Conservation (phyloP, 768 basidiomycete genomes). For the Podaxis sp. region DNA sequence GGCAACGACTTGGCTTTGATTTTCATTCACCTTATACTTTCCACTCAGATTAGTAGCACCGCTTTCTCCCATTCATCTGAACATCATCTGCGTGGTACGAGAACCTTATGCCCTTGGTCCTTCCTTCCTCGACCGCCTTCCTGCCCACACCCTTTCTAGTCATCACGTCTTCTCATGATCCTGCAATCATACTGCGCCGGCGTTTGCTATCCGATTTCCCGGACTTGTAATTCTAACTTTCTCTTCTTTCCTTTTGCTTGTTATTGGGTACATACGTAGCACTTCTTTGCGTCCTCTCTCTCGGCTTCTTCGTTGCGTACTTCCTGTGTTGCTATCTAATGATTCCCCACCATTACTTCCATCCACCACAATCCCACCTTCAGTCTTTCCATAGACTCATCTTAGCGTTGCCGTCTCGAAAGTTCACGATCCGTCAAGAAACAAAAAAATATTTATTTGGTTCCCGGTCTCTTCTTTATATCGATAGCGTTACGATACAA, state of each 20-base stretch:
- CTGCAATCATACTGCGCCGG: slow-evolving; percentile 21
- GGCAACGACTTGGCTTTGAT: slow-evolving; percentile 1
- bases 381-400: slow-evolving; percentile 14
- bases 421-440: slow-evolving; percentile 5
- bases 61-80: not conserved
- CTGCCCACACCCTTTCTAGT: not conserved
- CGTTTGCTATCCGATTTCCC: slow-evolving; percentile 19
- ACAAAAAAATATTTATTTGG: slow-evolving; percentile 3
- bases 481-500: slow-evolving; percentile 8
- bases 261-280: slow-evolving; percentile 34
- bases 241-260: slow-evolving; percentile 24
- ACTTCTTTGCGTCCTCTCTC: slow-evolving; percentile 18
- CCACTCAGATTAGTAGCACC: not conserved
- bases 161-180: slow-evolving; percentile 18
- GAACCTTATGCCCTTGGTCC: not conserved
- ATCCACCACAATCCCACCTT: slow-evolving; percentile 17
- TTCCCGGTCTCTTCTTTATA: not conserved
- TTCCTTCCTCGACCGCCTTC: not conserved
- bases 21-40: not conserved
- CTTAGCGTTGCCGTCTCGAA: slow-evolving; percentile 1
- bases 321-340: slow-evolving; percentile 40
- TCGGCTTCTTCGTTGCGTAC: slow-evolving; percentile 21
- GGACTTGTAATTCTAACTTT: slow-evolving; percentile 44
- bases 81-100: not conserved
- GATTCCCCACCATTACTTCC: slow-evolving; percentile 20